Evolutionary conservation across 371 early-diverging fungal genomes (phyloP).

Genomic region (Syncephalastrum sp.): DNA sequence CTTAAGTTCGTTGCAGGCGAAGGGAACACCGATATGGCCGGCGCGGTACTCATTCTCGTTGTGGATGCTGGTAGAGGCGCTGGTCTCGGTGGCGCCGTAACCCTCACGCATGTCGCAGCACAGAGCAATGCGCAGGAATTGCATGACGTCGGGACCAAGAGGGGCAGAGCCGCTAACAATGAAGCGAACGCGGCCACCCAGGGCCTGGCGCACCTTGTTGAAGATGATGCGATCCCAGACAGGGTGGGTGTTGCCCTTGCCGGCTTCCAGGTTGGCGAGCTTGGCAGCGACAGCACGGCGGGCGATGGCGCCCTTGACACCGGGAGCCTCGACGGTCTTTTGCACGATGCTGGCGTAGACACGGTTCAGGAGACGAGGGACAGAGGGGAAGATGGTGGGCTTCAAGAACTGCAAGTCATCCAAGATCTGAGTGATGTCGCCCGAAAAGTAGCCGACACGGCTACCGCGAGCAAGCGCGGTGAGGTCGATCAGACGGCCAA

Average conservation of each 20-base stretch:
- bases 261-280: constrained; percentile 53
- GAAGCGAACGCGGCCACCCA: constrained; percentile 88
- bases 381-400: constrained; percentile 87
- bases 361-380: constrained; percentile 92
- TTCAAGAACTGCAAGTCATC: constrained; percentile 80
- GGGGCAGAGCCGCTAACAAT: constrained; percentile 94
- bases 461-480: constrained; percentile 39
- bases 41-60: constrained; percentile 41
- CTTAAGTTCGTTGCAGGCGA: constrained; percentile 71
- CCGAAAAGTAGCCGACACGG: constrained; percentile 83
- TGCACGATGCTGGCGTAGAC: constrained; percentile 81
- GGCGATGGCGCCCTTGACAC: constrained; percentile 65
- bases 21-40: constrained; percentile 78
- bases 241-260: constrained; percentile 62
- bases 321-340: constrained; percentile 69
- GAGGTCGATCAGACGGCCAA: constrained; percentile 68
- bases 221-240: constrained; percentile 95
- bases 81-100: constrained; percentile 91
- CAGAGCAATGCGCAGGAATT: constrained; percentile 88
- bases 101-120: constrained; percentile 68
- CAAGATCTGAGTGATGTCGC: constrained; percentile 73
- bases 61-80: constrained; percentile 62
- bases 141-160: constrained; percentile 77
- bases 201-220: constrained; percentile 74
- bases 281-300: constrained; percentile 51